Base-by-base conservation (phyloP, 2,329 filamentous ascomycete species). In the Clarireedia paspali region DNA sequence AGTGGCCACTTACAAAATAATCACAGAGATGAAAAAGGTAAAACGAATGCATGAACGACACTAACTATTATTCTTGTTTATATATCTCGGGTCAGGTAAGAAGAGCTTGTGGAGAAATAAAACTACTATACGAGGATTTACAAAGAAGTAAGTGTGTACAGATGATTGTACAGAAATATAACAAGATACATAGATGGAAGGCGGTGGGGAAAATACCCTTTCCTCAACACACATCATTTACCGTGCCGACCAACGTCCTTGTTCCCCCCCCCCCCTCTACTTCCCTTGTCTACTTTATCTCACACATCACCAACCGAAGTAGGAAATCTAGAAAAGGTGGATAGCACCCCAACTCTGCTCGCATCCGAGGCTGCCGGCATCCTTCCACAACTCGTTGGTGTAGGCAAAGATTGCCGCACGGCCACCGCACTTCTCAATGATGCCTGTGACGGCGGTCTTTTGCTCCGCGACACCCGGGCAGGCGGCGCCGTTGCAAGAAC, bases 371-470 rank as follows among this genome's bases (percentile, higher is more conserved):
- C 73, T 70, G 63, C 86, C 87, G 30, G 80, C 73, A 42, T 74
- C 67, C 84, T 96, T 96, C 91, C 91, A 97, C 64, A 72, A 61
- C 71, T 96, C 91, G 67, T 95, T 77, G 66, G 81, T 77, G 74
- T 80, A 90, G 64, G 84, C 88, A 83, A 96, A 95, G 76, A 95
- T 85, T 71, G 89, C 84, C 45, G 83, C 81, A 73, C 84, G 80
- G 67, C 78, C 73, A 67, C 90, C 90, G 57, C 82, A 79, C 60
- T 74, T 74, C 65, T 80, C 66, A 62, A 84, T 74, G 70, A 97
- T 92, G 57, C 81, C 81, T 62, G 79, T 70, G 70, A 97, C 83
- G 65, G 92, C 92, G 45, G 68, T 72, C 50, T 74, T 74, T 80
- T 97, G 92, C 75, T 92, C 76, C 1, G 68, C 44, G 5, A 64